Base-by-base conservation (phyloP, 305 asterid genomes). In the Solanum hybrid region DNA sequence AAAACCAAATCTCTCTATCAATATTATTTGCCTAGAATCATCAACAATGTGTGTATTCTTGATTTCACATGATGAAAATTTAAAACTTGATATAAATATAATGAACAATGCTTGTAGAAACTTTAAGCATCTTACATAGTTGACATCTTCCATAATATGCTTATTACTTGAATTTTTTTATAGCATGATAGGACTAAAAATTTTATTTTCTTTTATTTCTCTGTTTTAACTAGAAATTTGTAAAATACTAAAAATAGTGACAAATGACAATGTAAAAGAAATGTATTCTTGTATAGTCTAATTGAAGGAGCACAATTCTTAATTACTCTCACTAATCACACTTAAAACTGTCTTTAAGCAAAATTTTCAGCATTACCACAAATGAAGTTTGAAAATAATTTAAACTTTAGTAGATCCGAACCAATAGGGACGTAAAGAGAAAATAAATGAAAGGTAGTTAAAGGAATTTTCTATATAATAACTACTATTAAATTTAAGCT, bases 11-110 rank as follows among this genome's bases (percentile, higher is more conserved):
- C 86, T 75, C 78, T 92, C 92, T 22, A 92, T 88, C 72, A 91
- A 80, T 89, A 91, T 91, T 87, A 92, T 83, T 29, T 92, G 91
- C 77, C 93, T 91, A 6, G 91, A 77, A 45, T 92, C 93, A 33
- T 89, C 82, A 20, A 77, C 14, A 79, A 92, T 90, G 41, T 73
- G 31, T 27, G 89, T 79, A 75, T 90, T 88, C 73, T 91, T 92
- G 39, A 92, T 92, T 91, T 92, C 93, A 57, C 90, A 89, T 9
- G 76, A 17, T 31, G 90, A 85, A 73, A 79, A 89, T 37, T 33
- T 68, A 37, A 86, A 34, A 81, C 39, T 84, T 84, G 88, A 84
- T 84, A 70, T 10, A 24, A 4, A 70, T 70, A 84, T 3, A 3
- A 51, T 31, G 4, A 51, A 84, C 20, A 84, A 31, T 31, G 38